Percentiles rank a stretch among this genome's conserved stretches.
Conservation (phyloP, 2,329 filamentous ascomycete genomes). For the Aspergillus ruber region DNA sequence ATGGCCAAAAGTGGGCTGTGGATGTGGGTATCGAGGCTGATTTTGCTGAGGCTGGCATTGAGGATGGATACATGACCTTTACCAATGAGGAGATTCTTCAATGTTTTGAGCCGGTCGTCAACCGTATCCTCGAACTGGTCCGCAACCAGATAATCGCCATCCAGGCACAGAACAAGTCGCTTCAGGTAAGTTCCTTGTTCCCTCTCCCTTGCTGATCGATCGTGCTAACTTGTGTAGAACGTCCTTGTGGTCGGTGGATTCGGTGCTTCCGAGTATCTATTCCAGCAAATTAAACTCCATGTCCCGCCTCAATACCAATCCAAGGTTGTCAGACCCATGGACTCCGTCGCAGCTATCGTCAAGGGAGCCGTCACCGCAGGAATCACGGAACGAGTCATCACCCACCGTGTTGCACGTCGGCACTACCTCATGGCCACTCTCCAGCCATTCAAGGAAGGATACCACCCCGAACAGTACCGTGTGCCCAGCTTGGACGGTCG, state of each 20-base stretch:
- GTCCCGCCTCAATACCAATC: slow-evolving; percentile 97
- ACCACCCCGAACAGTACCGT: slow-evolving; percentile 96
- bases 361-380: slow-evolving; percentile 97
- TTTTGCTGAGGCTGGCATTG: slow-evolving; percentile 94
- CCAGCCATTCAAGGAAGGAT: slow-evolving; percentile 97
- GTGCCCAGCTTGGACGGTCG: slow-evolving; percentile 95
- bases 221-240: slow-evolving; percentile 51
- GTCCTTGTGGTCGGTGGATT: slow-evolving; percentile 97
- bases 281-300: slow-evolving; percentile 98
- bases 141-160: slow-evolving; percentile 99
- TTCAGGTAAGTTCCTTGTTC: slow-evolving; percentile 56
- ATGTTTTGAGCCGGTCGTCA: slow-evolving; percentile 97
- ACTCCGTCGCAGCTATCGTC: slow-evolving; percentile 96
- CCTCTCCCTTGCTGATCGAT: neutral
- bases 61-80: slow-evolving; percentile 99
- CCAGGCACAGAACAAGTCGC: slow-evolving; percentile 85
- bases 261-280: slow-evolving; percentile 95
- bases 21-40: slow-evolving; percentile 98
- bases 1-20: slow-evolving; percentile 97
- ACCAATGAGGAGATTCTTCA: slow-evolving; percentile 98
- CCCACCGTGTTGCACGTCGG: slow-evolving; percentile 89
- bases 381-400: slow-evolving; percentile 94
- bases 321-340: slow-evolving; percentile 97
- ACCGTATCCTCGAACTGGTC: slow-evolving; percentile 91
- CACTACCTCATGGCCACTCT: slow-evolving; percentile 99